Evolutionary conservation across 495 filamentous ascomycete genomes (phyloP).

Genomic region (Hamigera avellanea): DNA sequence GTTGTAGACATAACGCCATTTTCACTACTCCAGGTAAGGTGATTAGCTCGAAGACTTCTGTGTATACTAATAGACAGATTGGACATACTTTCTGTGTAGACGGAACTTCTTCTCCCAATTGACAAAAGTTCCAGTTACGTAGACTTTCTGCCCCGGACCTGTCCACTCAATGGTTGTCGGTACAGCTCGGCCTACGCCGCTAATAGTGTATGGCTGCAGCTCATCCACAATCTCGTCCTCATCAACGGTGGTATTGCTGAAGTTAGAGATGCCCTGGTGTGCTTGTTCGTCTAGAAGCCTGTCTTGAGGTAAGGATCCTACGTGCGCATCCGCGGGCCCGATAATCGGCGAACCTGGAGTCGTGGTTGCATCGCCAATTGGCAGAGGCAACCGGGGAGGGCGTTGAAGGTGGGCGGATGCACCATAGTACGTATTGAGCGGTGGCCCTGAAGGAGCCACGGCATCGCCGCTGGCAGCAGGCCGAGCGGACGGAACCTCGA

Average conservation of each 20-base stretch:
- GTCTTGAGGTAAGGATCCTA: constrained; percentile 37
- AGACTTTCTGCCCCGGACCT: constrained; percentile 70
- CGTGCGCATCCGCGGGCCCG: constrained; percentile 43
- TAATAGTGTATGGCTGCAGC: constrained; percentile 46
- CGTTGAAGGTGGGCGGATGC: constrained; percentile 48
- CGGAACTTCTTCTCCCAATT: constrained; percentile 89
- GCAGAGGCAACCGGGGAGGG: constrained; percentile 78
- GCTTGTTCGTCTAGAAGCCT: constrained; percentile 34
- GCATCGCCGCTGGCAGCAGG: constrained; percentile 20
- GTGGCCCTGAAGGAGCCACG: constrained; percentile 32
- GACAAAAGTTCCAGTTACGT: constrained; percentile 93
- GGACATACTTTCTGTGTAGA: constrained; percentile 62
- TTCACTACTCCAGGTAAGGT: constrained; percentile 20
- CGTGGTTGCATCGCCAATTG: constrained; percentile 79
- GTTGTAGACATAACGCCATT: constrained; percentile 55
- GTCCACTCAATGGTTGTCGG: constrained; percentile 79
- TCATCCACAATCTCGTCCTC: constrained; percentile 75
- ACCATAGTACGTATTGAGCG: constrained; percentile 37
- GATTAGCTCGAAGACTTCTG: background rate
- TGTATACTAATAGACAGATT: background rate
- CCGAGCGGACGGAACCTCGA: constrained; percentile 37
- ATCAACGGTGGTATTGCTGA: constrained; percentile 61
- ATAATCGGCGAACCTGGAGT: constrained; percentile 77
- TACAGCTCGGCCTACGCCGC: constrained; percentile 41
- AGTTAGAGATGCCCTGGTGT: constrained; percentile 42